Evolutionary conservation across 1,139 yeast genomes (phyloP).

Genomic region (Hemisphaericaspora subhashii): DNA sequence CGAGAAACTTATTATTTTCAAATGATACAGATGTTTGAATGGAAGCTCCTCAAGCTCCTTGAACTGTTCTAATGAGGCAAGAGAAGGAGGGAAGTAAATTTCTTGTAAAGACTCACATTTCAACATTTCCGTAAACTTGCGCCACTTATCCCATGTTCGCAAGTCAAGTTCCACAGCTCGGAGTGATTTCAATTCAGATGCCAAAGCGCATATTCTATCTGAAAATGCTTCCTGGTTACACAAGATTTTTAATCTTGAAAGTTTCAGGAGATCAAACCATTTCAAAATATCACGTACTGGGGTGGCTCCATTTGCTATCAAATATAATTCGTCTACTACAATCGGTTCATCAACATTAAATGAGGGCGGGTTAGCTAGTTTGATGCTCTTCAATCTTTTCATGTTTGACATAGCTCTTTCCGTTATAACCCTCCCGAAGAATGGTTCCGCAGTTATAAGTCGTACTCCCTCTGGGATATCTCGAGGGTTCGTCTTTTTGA

Average conservation of each 20-base stretch:
- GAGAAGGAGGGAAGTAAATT: too few species aligned
- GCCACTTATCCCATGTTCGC: too few species aligned
- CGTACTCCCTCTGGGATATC: too few species aligned
- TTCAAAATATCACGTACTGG: neutral
- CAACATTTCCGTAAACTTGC: neutral
- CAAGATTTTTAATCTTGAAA: neutral
- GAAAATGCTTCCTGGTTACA: neutral
- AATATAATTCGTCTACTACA: neutral
- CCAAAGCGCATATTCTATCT: neutral
- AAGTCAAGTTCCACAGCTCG: neutral
- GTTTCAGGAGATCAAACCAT: neutral
- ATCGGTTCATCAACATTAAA: neutral
- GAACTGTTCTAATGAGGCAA: too few species aligned
- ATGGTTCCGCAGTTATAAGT: too few species aligned
- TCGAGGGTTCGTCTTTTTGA: too few species aligned
- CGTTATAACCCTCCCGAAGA: too few species aligned
- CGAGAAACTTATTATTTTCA: neutral
- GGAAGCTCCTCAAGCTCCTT: too few species aligned
- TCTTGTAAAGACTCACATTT: neutral
- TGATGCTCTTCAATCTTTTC: neutral
- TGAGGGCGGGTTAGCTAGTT: neutral
- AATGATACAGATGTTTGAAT: neutral
- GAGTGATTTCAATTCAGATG: neutral
- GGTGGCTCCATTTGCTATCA: neutral
- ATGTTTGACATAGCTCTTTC: neutral